Evolutionary conservation across 805 yeast genomes (phyloP), one percentile per base, ranked within the genome.

Genomic region (Wickerhamiella spandovensis): DNA sequence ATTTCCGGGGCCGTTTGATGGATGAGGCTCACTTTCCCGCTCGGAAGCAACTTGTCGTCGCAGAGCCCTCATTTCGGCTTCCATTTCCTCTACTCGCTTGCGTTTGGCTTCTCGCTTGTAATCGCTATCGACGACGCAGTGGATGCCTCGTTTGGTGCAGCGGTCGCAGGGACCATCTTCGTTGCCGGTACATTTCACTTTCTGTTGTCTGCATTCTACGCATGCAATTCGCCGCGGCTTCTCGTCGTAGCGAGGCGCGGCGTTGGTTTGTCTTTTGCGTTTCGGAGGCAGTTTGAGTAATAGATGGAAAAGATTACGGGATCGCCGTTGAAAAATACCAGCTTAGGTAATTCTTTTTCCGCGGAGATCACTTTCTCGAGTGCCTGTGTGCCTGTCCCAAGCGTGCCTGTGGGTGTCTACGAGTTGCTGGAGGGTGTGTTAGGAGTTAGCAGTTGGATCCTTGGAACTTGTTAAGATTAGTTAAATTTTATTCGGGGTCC

Each of bases 171-270:
- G 84, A 8, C 71, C 71, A 0, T 72, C 52, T 78, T 88, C 55
- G 73, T 78, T 35, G 53, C 58, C 54, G 8, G 47, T 32, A 46
- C 59, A 56, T 21, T 57, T 37, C 22, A 68, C 72, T 67, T 92
- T 92, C 64, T 90, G 98, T 66, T 92, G 97, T 13, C 97, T 77
- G 63, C 98, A 92, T 60, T 90, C 95, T 1, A 86, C 87, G 70
- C 98, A 92, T 0, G 97, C 97, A 22, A 35, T 20, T 32, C 42
- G 41, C 23, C 48, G 43, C 15, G 43, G 24, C 24, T 7, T 10
- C 7, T 39, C 43, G n/a, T 39, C 43, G 24, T 20, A 39, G 24
- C 24, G 39, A 17, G 20, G 17, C 9, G 39, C 39, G 39, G 39
- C 20, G 39, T 15, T 15, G 4, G 39, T 17, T 35, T 35, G 32